Percentiles rank a stretch among this genome's conserved stretches.
phyloP scores from a whole-genome alignment of 202 grass and related monocot genomes.

The Schoenoplectus tabernaemontani region DNA sequence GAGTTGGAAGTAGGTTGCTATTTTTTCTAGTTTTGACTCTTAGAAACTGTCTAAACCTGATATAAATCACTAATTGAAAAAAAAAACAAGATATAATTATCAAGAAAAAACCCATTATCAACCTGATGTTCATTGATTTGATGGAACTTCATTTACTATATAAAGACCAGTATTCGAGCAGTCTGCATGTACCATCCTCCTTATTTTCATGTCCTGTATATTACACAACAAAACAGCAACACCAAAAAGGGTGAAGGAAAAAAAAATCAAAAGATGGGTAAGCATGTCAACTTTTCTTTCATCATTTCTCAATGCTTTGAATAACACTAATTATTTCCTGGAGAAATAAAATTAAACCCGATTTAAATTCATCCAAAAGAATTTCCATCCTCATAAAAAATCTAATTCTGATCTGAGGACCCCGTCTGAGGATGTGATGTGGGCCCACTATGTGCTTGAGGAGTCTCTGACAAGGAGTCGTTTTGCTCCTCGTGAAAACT shows the following conservation, averaged over 20 bases:
- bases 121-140: conserved; percentile 7
- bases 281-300: conserved; percentile 3
- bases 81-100: not conserved
- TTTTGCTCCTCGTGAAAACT: conserved; percentile 7
- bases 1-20: too few species aligned
- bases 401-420: conserved; percentile 24
- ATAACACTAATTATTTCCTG: conserved; percentile 24
- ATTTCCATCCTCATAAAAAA: conserved; percentile 3
- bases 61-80: not conserved
- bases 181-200: conserved; percentile 21
- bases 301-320: conserved; percentile 20
- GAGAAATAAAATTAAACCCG: conserved; percentile 25
- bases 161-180: conserved; percentile 23
- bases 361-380: conserved; percentile 20
- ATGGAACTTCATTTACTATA: conserved; percentile 23
- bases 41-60: not conserved
- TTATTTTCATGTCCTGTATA: conserved; percentile 29
- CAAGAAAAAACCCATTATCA: not conserved
- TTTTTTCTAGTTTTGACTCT: too few species aligned
- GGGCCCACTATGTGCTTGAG: not conserved
- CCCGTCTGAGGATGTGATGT: conserved; percentile 12
- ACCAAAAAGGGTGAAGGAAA: conserved; percentile 13
- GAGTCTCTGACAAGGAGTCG: not conserved
- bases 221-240: conserved; percentile 27
- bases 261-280: not conserved